Conservation (phyloP, 75 land plant genomes). For the Pinus albicaulis region DNA sequence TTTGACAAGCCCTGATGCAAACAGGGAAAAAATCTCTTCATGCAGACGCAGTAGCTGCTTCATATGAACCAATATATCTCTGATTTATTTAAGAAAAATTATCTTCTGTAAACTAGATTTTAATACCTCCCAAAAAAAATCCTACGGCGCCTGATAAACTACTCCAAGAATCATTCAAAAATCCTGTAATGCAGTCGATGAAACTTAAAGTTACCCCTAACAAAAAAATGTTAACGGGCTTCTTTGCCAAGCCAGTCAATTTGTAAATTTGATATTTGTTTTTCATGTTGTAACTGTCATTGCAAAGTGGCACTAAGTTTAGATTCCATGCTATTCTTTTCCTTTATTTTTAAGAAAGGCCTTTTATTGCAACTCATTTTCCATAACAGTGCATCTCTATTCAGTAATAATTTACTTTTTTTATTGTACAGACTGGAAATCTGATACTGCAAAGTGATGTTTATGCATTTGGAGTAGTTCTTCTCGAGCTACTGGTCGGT, state of each 20-base stretch:
- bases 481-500: slow-evolving; percentile 82
- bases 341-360: background rate
- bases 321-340: background rate
- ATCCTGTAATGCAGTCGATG: background rate
- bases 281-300: background rate
- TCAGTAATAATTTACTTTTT: background rate
- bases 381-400: slow-evolving; percentile 5
- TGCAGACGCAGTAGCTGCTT: too few species aligned
- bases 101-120: too few species aligned
- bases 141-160: too few species aligned
- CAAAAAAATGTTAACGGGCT: background rate
- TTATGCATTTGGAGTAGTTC: slow-evolving; percentile 87
- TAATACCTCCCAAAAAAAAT: too few species aligned
- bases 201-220: background rate
- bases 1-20: too few species aligned
- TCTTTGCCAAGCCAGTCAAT: too few species aligned
- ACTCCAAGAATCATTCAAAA: too few species aligned
- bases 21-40: too few species aligned
- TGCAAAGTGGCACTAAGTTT: background rate
- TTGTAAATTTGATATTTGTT: background rate
- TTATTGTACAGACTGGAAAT: slow-evolving; percentile 64
- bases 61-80: too few species aligned
- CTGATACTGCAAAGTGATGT: slow-evolving; percentile 85
- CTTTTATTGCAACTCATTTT: background rate
- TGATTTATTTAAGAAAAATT: too few species aligned